Evolutionary conservation across 306 rosid species (phyloP).

Genomic region (Quercus engelmannii): DNA sequence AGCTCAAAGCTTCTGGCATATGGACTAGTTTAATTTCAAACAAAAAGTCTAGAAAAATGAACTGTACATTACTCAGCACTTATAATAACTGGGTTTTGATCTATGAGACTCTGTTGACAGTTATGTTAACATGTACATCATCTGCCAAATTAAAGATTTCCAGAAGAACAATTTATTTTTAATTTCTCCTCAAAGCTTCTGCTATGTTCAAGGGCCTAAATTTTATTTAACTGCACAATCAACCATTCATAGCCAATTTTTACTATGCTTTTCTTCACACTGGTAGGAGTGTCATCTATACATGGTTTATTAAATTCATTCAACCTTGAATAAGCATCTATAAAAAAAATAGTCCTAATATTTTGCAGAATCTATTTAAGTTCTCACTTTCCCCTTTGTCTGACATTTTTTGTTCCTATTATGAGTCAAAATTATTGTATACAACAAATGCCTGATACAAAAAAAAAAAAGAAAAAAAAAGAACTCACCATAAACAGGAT

Average conservation of each 20-base stretch:
- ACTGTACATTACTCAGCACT: background rate
- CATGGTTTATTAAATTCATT: background rate
- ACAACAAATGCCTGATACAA: background rate
- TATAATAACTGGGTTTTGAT: background rate
- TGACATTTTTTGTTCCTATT: background rate
- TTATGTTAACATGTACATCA: background rate
- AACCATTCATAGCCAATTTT: slow-evolving; percentile 13
- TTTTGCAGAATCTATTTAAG: background rate
- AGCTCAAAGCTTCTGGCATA: background rate
- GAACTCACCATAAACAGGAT: too few species aligned
- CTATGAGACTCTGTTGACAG: background rate
- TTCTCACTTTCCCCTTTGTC: background rate
- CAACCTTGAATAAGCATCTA: background rate
- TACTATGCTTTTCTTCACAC: background rate
- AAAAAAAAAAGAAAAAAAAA: too few species aligned
- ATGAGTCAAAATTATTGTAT: background rate
- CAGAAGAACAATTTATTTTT: slow-evolving; percentile 1
- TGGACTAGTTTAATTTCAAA: background rate
- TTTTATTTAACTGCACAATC: slow-evolving; percentile 7
- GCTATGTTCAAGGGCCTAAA: slow-evolving; percentile 7
- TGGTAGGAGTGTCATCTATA: background rate
- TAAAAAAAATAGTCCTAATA: background rate
- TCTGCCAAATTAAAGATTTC: background rate
- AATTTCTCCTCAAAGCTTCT: slow-evolving; percentile 1
- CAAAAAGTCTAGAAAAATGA: background rate